Base-by-base conservation (phyloP, 2,329 filamentous ascomycete genomes). In the Apiospora aurea region DNA sequence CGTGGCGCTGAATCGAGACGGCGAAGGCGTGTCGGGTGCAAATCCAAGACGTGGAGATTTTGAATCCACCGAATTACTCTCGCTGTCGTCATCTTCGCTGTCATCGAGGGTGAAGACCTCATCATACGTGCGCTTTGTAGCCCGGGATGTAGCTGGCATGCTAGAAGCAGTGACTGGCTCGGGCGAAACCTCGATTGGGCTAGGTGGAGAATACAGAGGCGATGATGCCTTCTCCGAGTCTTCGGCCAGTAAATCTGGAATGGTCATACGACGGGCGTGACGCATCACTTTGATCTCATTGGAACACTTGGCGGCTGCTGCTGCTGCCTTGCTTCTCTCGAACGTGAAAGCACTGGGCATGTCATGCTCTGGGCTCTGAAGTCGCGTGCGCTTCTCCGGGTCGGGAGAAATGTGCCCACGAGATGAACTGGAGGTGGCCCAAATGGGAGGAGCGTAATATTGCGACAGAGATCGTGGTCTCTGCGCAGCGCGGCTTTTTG, bases 261-360 rank as follows among this genome's bases (percentile, higher is more conserved):
- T 80, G 7, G 71, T 75, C 26, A 81, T 73, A 26, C 78, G 76
- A 29, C 77, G 74, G 14, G 72, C 72, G 3, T 41, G 38, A 13
- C 57, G 57, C 10, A 24, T 4, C 10, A 64, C 57, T 24, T 64
- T 64, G 8, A 66, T 71, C 72, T 11, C 68, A 14, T 6, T 26
- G 18, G 44, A 3, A 41, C 3, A 7, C 4, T 26, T 29, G 69
- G 26, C n/a, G 69, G 26, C n/a, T 38, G 47, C 71, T 72, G 47
- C 71, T 72, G 41, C 38, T 70, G 13, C 73, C 74, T 80, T 80
- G 73, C 79, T 81, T 41, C 77, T 75, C 24, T 79, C 75, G 64
- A 77, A 81, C 10, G 74, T 76, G 44, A 76, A 80, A 13, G 79
- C 79, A 72, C 78, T 80, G 7, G 79, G 79, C 78, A 80, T 80